Conservation (phyloP, 1,284 basidiomycete species). For the Ustilago tritici region DNA sequence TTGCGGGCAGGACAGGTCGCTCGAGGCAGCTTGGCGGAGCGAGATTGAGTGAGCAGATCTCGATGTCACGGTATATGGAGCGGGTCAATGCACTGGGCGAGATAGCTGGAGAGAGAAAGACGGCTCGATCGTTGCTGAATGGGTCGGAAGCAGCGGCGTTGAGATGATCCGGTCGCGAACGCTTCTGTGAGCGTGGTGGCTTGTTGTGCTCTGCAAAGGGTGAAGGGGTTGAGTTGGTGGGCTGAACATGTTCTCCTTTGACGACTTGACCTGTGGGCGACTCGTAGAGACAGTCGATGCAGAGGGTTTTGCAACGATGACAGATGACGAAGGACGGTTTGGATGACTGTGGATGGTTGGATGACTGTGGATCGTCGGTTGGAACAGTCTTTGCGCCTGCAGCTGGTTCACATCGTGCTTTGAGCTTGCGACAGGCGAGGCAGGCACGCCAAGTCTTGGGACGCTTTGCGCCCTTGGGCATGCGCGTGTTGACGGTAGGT, state of each 20-base stretch:
- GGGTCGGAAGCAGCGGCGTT: conserved; percentile 14
- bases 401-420: conserved; percentile 46
- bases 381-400: conserved; percentile 10
- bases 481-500: conserved; percentile 44
- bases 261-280: conserved; percentile 32
- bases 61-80: conserved; percentile 40
- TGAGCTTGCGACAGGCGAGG: conserved; percentile 51
- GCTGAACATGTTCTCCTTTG: conserved; percentile 29
- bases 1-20: conserved; percentile 31
- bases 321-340: conserved; percentile 29
- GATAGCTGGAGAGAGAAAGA: conserved; percentile 41
- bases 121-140: conserved; percentile 40
- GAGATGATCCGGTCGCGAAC: conserved; percentile 19
- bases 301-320: conserved; percentile 52
- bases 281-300: conserved; percentile 52
- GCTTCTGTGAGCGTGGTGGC: conserved; percentile 25
- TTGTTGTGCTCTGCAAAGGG: conserved; percentile 24
- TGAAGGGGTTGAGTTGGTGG: conserved; percentile 12
- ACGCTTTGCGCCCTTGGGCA: conserved; percentile 53
- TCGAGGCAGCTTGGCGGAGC: conserved; percentile 17
- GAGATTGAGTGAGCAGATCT: conserved; percentile 34
- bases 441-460: conserved; percentile 50
- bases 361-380: conserved; percentile 6
- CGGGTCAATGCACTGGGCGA: conserved; percentile 31
- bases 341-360: conserved; percentile 2